These are phyloP conservation scores for Eucalyptus fibrosa DNA, from an alignment of 345 rosid genomes.

Conservation along the genomic window DNA sequence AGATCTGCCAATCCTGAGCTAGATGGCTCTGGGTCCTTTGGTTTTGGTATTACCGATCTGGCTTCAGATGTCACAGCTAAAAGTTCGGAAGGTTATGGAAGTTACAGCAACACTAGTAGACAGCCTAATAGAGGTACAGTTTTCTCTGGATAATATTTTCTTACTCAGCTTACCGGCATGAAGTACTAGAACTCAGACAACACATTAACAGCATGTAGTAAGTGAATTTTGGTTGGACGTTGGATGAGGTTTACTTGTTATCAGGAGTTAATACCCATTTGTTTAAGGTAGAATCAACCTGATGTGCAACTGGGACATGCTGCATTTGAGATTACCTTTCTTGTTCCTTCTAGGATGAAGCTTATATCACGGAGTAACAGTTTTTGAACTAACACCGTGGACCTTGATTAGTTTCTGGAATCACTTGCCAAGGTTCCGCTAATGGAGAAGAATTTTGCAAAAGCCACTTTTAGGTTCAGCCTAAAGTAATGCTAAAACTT, in stretches of 20 bases:
- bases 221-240: neutral
- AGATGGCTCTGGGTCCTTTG: conserved; percentile 50
- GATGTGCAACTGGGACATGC: neutral
- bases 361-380: neutral
- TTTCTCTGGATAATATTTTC: neutral
- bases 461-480: neutral
- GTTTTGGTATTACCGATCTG: conserved; percentile 53
- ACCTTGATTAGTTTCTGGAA: neutral
- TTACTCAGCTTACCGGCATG: neutral
- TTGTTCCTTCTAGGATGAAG: neutral
- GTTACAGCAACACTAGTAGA: conserved; percentile 60
- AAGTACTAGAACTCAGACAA: neutral
- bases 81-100: conserved; percentile 65
- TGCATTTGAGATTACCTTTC: neutral
- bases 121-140: conserved; percentile 75
- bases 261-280: neutral
- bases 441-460: neutral
- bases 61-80: conserved; percentile 49
- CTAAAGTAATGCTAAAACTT: neutral
- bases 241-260: neutral
- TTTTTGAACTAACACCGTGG: neutral
- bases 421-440: neutral
- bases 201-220: neutral
- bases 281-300: neutral
- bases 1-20: conserved; percentile 49